Evolutionary conservation across 1,139 yeast genomes (phyloP), one percentile per base, ranked within the genome.

Genomic region (Taphrina betulina): DNA sequence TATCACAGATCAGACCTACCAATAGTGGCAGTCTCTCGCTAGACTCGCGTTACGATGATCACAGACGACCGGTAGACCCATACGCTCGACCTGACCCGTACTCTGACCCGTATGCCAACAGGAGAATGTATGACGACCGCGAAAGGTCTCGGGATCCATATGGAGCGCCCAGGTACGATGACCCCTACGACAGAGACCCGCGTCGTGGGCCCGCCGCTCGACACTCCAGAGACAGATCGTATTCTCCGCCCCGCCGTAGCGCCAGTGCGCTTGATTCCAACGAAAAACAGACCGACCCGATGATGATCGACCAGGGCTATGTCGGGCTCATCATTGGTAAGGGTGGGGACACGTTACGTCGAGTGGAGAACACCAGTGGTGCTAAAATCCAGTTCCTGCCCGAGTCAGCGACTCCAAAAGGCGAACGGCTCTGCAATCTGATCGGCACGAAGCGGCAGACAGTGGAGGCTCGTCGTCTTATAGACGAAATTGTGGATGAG

Each of bases 291-390:
- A 53, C 61, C 3, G 62, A 60, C 17, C 53, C 61, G 3, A 37
- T 63, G 20, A 45, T 58, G 31, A 63, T 63, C 22, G 61, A 62
- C 31, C 57, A 60, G n/a, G 58, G 56, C 19, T 63, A 60, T 40
- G 64, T 63, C 3, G 66, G 66, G 12, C 57, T 63, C 19, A 57
- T 63, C 42, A 63, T 63, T 28, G 65, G 65, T n/a, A 59, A 63
- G 10, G 63, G 65, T n/a, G 65, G 65, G 12, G 65, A 63, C 33
- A 62, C 61, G 3, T 58, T 63, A 12, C 62, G 62, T 44, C 48
- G 57, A 12, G 60, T 63, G 34, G 64, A 63, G 34, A 56, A 57
- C 17, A 40, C 56, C 17, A 62, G 59, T 24, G 64, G 63, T 10
- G 64, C 63, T 17, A 54, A 61, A 24, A 61, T 63, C 2, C 66